phyloP scores from a whole-genome alignment of 371 early-diverging fungal species.

The Apophysomyces trapeziformis region DNA sequence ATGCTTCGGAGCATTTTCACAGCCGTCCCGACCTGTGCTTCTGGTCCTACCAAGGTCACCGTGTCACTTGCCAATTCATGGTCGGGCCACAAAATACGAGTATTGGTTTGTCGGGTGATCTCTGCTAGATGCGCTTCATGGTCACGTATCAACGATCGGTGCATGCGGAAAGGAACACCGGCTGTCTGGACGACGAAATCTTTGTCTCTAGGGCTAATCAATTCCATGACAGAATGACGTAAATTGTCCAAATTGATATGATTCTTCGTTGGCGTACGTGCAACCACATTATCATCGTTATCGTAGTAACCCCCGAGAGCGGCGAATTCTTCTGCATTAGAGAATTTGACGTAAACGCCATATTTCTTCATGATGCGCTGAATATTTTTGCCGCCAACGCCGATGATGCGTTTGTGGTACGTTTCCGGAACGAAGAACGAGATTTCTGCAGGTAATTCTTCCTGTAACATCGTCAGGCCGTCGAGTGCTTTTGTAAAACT shows the following conservation, averaged over 20 bases:
- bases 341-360: constrained; percentile 95
- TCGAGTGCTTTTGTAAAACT: constrained; percentile 64
- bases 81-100: constrained; percentile 58
- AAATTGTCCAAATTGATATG: constrained; percentile 68
- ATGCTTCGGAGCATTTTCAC: constrained; percentile 39
- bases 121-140: constrained; percentile 46
- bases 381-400: constrained; percentile 93
- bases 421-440: constrained; percentile 88
- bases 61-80: constrained; percentile 42
- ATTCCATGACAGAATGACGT: constrained; percentile 75
- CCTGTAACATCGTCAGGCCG: constrained; percentile 73
- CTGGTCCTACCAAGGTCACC: constrained; percentile 49
- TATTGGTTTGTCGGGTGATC: constrained; percentile 56
- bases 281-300: constrained; percentile 85
- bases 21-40: constrained; percentile 42
- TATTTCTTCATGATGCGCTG: constrained; percentile 95
- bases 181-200: constrained; percentile 45
- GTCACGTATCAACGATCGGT: constrained; percentile 49
- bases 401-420: constrained; percentile 94
- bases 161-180: constrained; percentile 50
- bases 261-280: constrained; percentile 89
- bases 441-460: constrained; percentile 86
- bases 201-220: constrained; percentile 65
- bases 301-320: constrained; percentile 80
- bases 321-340: constrained; percentile 80